Conservation (phyloP, 768 basidiomycete genomes). For the Boletus edulis region DNA sequence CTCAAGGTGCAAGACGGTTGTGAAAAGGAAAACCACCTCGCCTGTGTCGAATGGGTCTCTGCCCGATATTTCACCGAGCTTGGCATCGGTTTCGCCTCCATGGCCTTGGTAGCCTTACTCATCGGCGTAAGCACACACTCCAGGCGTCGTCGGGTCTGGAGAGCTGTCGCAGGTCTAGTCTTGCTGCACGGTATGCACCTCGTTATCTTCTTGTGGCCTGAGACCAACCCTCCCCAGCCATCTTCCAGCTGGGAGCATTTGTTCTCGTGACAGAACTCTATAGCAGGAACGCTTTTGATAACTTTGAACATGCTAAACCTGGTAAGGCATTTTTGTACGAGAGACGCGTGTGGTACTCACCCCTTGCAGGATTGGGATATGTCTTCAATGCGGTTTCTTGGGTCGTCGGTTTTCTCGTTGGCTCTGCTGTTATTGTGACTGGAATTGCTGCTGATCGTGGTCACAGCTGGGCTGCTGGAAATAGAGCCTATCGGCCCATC, state of each 20-base stretch:
- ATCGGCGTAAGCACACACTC: constrained; percentile 74
- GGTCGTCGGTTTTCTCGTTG: constrained; percentile 52
- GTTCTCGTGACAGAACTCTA: constrained; percentile 63
- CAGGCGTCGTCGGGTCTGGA: constrained; percentile 73
- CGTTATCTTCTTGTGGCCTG: neutral
- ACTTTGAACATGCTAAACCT: constrained; percentile 56
- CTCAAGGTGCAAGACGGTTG: constrained; percentile 44
- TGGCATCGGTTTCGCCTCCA: constrained; percentile 58
- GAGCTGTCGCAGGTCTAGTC: constrained; percentile 63
- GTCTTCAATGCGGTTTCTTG: constrained; percentile 60
- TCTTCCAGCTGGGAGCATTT: constrained; percentile 61
- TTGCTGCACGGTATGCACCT: constrained; percentile 51
- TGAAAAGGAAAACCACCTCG: constrained; percentile 50
- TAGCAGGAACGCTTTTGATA: constrained; percentile 40
- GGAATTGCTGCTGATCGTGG: constrained; percentile 51
- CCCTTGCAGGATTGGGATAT: constrained; percentile 54
- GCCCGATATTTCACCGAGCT: constrained; percentile 67
- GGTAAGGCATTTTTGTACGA: constrained; percentile 40
- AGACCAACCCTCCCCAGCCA: constrained; percentile 35
- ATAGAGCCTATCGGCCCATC: constrained; percentile 55
- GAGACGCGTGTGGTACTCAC: constrained; percentile 1
- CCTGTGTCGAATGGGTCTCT: constrained; percentile 70
- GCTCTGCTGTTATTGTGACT: constrained; percentile 54
- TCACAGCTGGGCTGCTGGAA: constrained; percentile 74
- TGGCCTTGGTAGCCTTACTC: constrained; percentile 56